Evolutionary conservation across 2,329 filamentous ascomycete species (phyloP), one percentile per base, ranked within the genome.

Genomic region (Leptodontidium sp.): DNA sequence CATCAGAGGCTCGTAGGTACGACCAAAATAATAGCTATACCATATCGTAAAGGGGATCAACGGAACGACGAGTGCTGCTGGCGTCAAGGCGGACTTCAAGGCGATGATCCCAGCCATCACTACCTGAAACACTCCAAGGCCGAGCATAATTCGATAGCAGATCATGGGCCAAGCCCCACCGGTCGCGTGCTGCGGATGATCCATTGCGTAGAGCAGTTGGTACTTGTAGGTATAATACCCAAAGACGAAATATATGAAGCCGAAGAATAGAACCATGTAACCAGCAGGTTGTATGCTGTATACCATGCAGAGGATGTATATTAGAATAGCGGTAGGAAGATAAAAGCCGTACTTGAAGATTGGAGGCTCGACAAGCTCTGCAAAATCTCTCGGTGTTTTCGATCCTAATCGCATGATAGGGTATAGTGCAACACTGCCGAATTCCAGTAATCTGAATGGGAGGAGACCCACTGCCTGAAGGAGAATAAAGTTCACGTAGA

Each of bases 111-210:
- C 95, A 26, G 93, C 91, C 86, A 97, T 96, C 58, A 96, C 93
- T 26, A 97, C 81, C 79, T 99, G 94, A 77, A 98, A 98, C 52
- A 98, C 88, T 2, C 97, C 82, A 11, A 98, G 82, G 0, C 96
- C 96, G 29, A 98, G 83, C 66, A 98, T 88, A 68, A 98, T 87
- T 45, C 96, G 92, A 77, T 96, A 93, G 81, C 94, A 97, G 71
- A 99, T 97, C 87, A 99, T 97, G 61, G 92, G 91, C 96, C 96
- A 99, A 4, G 94, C 94, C 70, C 91, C 90, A 24, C 97, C 97
- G 0, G 95, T 98, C 17, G 94, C 93, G 78, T 97, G 94, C 77
- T 97, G 93, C 17, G 93, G 92, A 79, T 98, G 95, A 76, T 98
- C 94, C 96, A 99, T 99, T 40, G 96, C 94, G 79, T 99, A 99